Evolutionary conservation across 176 grass and related monocot genomes (phyloP), one percentile per base, ranked within the genome.

Genomic region (Lolium perenne): DNA sequence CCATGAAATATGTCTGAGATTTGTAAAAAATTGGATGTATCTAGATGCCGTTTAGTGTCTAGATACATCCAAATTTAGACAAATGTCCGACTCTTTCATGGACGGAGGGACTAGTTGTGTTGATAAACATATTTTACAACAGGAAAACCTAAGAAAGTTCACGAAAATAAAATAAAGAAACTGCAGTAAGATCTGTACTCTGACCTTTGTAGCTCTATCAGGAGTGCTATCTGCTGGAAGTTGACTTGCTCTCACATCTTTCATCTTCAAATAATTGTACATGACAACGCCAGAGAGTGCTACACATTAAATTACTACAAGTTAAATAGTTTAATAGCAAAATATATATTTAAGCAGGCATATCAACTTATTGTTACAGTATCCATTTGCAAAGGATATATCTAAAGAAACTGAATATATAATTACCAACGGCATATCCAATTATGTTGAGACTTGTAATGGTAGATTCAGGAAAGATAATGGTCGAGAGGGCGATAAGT

Each of bases 241-340:
- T 84, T 88, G 84, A 56, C 85, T 99, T 38, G 88, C 88, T 92
- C 83, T 87, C 61, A 86, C 92, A 88, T 99, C 97, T 90, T 85
- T 99, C 67, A 99, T 93, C 88, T 99, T 99, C 92, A 99, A 91
- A 87, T 99, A 99, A 83, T 99, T 99, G 88, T 99, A 99, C 89
- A 99, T 83, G 75, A 97, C 92, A 82, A 99, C 97, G 25, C 97
- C 97, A 76, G 84, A 99, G 48, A 99, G 94, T 54, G 97, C 97
- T 99, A 77, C 66, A 89, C 32, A 61, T 70, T 47, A 38, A 79
- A 85, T 64, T 16, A 35, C 53, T 85, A 85, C 18, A 64, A 68
- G 70, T 71, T 80, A 65, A 43, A 56, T 57, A 83, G 48, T 38
- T 74, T 50, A 82, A 65, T 35, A 4, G 21, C n/a, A 64, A 86